phyloP scores from a whole-genome alignment of 1,284 basidiomycete species.

The Naganishia sp. region DNA sequence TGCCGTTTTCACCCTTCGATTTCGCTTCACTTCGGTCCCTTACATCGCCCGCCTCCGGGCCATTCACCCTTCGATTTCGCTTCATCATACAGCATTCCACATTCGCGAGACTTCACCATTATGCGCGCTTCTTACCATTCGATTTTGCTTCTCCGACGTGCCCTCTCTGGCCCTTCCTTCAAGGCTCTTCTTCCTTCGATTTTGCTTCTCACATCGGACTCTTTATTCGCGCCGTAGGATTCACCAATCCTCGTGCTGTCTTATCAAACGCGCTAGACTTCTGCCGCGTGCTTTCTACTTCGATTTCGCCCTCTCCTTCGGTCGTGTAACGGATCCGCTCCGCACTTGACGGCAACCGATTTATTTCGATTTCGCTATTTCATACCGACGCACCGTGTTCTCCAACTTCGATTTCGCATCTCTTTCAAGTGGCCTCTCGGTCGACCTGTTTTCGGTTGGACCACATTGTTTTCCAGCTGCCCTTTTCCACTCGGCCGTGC shows the following conservation, averaged over 20 bases:
- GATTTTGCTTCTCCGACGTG: constrained; percentile 13
- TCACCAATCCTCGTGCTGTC: not conserved
- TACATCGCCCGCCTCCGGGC: not conserved
- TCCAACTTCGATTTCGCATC: constrained; percentile 18
- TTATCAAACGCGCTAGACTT: not conserved
- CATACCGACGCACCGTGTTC: not conserved
- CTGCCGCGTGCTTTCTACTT: not conserved
- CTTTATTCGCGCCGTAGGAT: not conserved
- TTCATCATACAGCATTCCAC: not conserved
- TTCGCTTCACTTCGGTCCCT: not conserved
- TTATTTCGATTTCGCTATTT: constrained; percentile 18
- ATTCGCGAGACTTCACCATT: not conserved
- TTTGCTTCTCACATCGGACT: not conserved
- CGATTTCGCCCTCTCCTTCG: not conserved
- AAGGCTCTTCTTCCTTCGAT: constrained; percentile 1
- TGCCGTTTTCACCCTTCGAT: not conserved
- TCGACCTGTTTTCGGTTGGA: not conserved
- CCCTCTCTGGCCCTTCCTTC: not conserved
- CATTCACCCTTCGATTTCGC: constrained; percentile 23
- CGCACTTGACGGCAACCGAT: not conserved
- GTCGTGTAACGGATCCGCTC: not conserved
- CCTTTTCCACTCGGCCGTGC: no score
- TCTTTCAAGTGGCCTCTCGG: not conserved
- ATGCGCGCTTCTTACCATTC: not conserved
- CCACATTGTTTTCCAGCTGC: not conserved